These are phyloP conservation scores for Dryadomyces quercus-mongolicae DNA, from an alignment of 2,329 filamentous ascomycete genomes.

Conservation along the genomic window DNA sequence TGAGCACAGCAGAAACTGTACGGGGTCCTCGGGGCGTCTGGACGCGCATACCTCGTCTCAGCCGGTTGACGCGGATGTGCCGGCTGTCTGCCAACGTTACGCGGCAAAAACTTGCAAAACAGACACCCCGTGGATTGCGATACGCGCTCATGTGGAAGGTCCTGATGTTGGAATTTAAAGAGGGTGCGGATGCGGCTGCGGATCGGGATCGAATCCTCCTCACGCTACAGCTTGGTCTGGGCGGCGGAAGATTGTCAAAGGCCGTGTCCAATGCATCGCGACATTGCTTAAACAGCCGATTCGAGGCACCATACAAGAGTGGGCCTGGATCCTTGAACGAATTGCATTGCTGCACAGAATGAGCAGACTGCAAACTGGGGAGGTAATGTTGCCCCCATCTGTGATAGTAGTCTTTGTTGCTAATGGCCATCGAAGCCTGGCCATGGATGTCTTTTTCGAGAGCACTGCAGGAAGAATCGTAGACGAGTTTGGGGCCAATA, in stretches of 20 bases:
- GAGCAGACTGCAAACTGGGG: slow-evolving; percentile 41
- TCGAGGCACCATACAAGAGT: slow-evolving; percentile 37
- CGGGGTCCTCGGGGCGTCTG: slow-evolving; percentile 37
- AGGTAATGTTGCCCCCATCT: slow-evolving; percentile 49
- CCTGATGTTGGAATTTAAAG: too few relatives aligned
- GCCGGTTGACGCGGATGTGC: slow-evolving; percentile 25
- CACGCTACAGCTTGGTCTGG: slow-evolving; percentile 21
- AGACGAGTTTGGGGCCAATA: neutral
- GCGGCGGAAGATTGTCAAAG: slow-evolving; percentile 34
- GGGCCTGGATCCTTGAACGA: slow-evolving; percentile 50
- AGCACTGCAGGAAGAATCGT: slow-evolving; percentile 28
- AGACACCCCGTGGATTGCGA: slow-evolving; percentile 28
- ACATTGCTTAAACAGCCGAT: slow-evolving; percentile 38
- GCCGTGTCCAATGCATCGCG: slow-evolving; percentile 34
- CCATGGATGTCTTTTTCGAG: slow-evolving; percentile 40
- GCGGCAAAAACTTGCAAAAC: slow-evolving; percentile 38
- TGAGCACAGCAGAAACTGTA: slow-evolving; percentile 37
- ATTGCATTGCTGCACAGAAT: slow-evolving; percentile 45
- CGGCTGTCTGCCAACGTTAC: slow-evolving; percentile 29
- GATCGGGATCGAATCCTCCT: too few relatives aligned
- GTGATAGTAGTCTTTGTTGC: slow-evolving; percentile 22
- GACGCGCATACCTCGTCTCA: slow-evolving; percentile 34
- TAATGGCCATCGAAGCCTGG: slow-evolving; percentile 37
- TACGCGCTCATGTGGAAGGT: slow-evolving; percentile 30
- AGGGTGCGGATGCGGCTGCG: too few relatives aligned